Conservation (phyloP, 306 rosid genomes). For the Casuarina glauca region DNA sequence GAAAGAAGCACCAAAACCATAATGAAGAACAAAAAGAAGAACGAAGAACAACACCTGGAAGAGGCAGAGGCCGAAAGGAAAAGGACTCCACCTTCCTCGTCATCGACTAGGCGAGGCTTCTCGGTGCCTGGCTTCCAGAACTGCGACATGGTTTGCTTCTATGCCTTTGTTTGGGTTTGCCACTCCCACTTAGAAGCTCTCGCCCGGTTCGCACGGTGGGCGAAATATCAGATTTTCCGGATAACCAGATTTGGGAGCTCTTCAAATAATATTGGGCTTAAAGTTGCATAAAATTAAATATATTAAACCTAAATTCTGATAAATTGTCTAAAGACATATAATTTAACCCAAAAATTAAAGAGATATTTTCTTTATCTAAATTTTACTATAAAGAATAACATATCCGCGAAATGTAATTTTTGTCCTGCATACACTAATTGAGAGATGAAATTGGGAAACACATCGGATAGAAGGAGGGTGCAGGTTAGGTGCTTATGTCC, state of each 20-base stretch:
- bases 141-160: slow-evolving; percentile 32
- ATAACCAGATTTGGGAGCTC: background rate
- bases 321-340: no score
- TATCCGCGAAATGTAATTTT: no score
- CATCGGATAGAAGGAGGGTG: no score
- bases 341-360: no score
- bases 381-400: no score
- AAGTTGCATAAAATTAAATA: no score
- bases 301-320: no score
- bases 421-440: no score
- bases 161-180: background rate
- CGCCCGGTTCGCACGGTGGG: background rate
- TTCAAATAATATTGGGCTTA: background rate
- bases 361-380: no score
- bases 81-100: slow-evolving; percentile 92
- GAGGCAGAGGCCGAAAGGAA: slow-evolving; percentile 54
- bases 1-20: background rate
- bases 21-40: slow-evolving; percentile 24
- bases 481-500: no score
- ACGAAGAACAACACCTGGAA: slow-evolving; percentile 29
- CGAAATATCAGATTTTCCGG: background rate
- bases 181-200: background rate
- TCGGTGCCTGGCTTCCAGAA: slow-evolving; percentile 96
- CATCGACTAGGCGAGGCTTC: slow-evolving; percentile 83
- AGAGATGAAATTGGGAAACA: no score